Evolutionary conservation across 495 filamentous ascomycete species (phyloP), one percentile per base, ranked within the genome.

Genomic region (Coniosporium apollinis): DNA sequence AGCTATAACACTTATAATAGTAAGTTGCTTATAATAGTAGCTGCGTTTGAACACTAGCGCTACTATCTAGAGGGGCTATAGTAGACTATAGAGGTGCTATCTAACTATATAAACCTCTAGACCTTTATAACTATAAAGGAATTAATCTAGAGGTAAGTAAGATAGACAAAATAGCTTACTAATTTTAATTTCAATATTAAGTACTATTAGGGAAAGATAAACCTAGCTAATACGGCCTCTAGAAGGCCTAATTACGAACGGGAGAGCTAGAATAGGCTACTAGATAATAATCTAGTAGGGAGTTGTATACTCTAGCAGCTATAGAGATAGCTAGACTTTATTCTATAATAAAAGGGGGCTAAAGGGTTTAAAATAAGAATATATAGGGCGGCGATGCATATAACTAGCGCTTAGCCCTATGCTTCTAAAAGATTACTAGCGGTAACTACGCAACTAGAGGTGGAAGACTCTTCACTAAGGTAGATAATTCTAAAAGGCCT

Each of bases 121-220:
- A n/a, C n/a, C n/a, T n/a, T n/a, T n/a, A n/a, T n/a, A n/a, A n/a
- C n/a, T 39, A 39, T 47, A 0, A 46, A 51, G 20, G 16, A 31
- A 7, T 32, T 60, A 14, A 56, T 48, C 29, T n/a, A 36, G 19
- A 18, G 41, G 31, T 32, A 57, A 42, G 46, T 41, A 3, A 0
- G 33, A 24, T 58, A 39, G 38, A 26, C 30, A 1, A 33, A 50
- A 26, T 48, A 44, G 29, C 35, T 62, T 2, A 41, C 28, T 0
- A 2, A 37, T 16, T 59, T 55, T 33, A 45, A 60, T 22, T 58
- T 58, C 22, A 30, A 28, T 6, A 52, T 56, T 32, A 19, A 37
- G 16, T 51, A 58, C 35, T 15, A 33, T 10, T 34, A 34, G 5
- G 38, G 45, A 8, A 38, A 28, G 22, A 18, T 34, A 19, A 47